A percentile compares a stretch with the other conserved stretches of the same genome.
Conservation (phyloP, 2,329 filamentous ascomycete species). For the Trichoderma lentiforme region DNA sequence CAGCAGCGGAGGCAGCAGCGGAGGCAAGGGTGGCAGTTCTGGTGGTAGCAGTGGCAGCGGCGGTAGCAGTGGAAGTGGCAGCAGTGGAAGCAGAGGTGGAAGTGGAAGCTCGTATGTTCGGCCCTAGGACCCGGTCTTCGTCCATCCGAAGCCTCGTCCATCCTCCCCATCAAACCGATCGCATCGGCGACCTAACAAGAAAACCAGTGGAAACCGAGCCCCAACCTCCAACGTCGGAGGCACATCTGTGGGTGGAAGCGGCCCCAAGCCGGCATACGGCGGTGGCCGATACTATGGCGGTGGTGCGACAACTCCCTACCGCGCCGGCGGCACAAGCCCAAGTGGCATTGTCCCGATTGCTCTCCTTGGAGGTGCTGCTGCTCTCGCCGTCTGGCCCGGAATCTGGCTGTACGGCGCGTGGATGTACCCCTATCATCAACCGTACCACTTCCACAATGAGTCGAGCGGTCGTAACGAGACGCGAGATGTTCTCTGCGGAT, state of each 20-base stretch:
- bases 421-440: slow-evolving; percentile 48
- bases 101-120: slow-evolving; percentile 23
- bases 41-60: slow-evolving; percentile 17
- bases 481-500: slow-evolving; percentile 43
- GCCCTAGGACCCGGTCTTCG: background rate
- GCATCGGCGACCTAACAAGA: slow-evolving; percentile 24
- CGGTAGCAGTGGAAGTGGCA: slow-evolving; percentile 8
- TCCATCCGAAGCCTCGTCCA: background rate
- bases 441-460: slow-evolving; percentile 48
- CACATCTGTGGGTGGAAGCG: slow-evolving; percentile 55
- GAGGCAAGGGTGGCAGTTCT: slow-evolving; percentile 23
- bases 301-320: slow-evolving; percentile 60
- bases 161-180: background rate
- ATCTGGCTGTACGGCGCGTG: slow-evolving; percentile 63
- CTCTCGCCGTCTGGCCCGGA: slow-evolving; percentile 60
- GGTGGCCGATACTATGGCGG: slow-evolving; percentile 65
- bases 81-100: slow-evolving; percentile 23
- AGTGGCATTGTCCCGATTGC: slow-evolving; percentile 48
- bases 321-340: slow-evolving; percentile 49
- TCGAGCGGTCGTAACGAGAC: slow-evolving; percentile 41
- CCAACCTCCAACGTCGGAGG: slow-evolving; percentile 45
- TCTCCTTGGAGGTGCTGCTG: slow-evolving; percentile 44
- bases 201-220: slow-evolving; percentile 25
- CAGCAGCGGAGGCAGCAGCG: slow-evolving; percentile 26
- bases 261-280: slow-evolving; percentile 55